These are phyloP conservation scores for Amaranthus tricolor DNA, from an alignment of 179 eudicot genomes.

Conservation along the genomic window DNA sequence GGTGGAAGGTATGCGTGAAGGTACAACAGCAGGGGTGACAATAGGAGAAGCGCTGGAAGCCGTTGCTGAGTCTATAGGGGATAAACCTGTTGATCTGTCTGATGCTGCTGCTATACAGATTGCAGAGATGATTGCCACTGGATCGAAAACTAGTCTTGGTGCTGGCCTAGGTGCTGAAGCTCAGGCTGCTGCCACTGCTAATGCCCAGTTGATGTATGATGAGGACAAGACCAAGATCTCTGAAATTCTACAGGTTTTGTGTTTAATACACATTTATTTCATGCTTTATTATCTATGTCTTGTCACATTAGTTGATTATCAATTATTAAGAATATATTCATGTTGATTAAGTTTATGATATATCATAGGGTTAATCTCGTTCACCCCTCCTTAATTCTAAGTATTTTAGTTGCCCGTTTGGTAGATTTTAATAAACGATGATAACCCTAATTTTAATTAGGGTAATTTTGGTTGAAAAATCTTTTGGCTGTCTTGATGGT, in stretches of 20 bases:
- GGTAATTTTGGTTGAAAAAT: background rate
- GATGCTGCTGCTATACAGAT: constrained; percentile 72
- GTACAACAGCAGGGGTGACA: constrained; percentile 27
- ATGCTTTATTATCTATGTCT: too few species aligned
- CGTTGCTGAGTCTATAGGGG: constrained; percentile 39
- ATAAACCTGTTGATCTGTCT: constrained; percentile 54
- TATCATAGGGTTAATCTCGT: too few species aligned
- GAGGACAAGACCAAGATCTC: constrained; percentile 48
- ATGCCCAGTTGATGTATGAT: constrained; percentile 26
- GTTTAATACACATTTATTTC: background rate
- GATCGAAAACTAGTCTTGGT: constrained; percentile 19
- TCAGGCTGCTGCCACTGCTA: constrained; percentile 51
- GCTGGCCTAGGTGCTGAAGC: constrained; percentile 59
- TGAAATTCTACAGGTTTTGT: constrained; percentile 42
- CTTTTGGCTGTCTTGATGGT: too few species aligned
- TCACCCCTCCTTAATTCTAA: too few species aligned
- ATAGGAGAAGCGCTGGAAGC: constrained; percentile 72
- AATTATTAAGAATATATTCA: too few species aligned
- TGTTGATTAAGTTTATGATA: too few species aligned
- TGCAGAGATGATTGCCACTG: constrained; percentile 60
- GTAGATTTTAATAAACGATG: background rate
- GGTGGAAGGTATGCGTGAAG: constrained; percentile 13
- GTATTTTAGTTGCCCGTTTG: too few species aligned
- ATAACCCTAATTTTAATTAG: too few species aligned
- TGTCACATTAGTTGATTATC: too few species aligned